A percentile compares a stretch with the other conserved stretches of the same genome.
Evolutionary conservation across 148 eudicot species (phyloP).

Genomic region (Camellia granthamiana): DNA sequence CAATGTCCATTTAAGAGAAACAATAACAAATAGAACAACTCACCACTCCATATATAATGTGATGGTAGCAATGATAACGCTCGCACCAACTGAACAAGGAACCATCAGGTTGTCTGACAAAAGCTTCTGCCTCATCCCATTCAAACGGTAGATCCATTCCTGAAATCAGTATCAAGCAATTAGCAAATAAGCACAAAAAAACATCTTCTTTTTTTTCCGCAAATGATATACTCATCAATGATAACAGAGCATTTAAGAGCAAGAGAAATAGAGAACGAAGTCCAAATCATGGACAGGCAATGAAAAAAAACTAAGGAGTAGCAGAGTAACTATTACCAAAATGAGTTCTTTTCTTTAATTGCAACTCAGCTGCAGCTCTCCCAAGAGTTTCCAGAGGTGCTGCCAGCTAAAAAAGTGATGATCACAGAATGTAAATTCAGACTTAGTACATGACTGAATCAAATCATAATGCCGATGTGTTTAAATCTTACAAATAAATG

Average conservation of each 20-base stretch:
- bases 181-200: neutral
- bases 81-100: slow-evolving; percentile 95
- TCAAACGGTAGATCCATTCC: slow-evolving; percentile 88
- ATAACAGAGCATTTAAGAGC: neutral
- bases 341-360: slow-evolving; percentile 64
- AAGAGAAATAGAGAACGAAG: neutral
- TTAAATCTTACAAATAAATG: neutral
- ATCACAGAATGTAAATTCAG: neutral
- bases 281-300: neutral
- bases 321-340: slow-evolving; percentile 41
- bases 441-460: neutral
- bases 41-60: slow-evolving; percentile 69
- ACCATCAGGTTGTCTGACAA: slow-evolving; percentile 76
- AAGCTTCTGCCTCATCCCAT: slow-evolving; percentile 81
- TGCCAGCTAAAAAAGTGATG: slow-evolving; percentile 56
- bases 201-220: neutral
- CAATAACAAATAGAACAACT: slow-evolving; percentile 22
- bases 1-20: neutral
- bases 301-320: neutral
- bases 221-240: neutral
- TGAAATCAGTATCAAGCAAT: slow-evolving; percentile 26
- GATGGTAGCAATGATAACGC: slow-evolving; percentile 71
- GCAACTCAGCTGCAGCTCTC: slow-evolving; percentile 82
- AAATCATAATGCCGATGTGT: neutral
- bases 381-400: slow-evolving; percentile 74